Evolutionary conservation across 2,329 filamentous ascomycete genomes (phyloP), one percentile per base, ranked within the genome.

Genomic region (Trichoderma koningiopsis): DNA sequence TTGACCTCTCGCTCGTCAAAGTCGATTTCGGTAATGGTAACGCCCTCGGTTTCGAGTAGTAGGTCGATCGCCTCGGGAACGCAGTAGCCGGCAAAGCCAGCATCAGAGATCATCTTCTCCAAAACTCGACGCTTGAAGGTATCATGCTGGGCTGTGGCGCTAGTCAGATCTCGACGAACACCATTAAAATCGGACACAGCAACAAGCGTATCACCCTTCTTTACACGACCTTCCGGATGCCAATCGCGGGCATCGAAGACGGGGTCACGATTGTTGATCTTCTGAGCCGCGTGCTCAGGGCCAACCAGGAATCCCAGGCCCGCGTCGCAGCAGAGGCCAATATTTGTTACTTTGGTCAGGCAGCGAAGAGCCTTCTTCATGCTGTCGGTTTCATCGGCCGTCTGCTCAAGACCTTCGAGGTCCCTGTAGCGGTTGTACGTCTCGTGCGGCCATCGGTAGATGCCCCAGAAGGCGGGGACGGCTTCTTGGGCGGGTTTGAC

Each of bases 241-340:
- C 76, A 76, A 49, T 77, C 72, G 40, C 74, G 71, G 3, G 72
- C 73, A 31, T 75, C 72, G 70, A 83, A 83, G n/a, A 83, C 76
- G 3, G 79, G 75, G 19, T 78, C 76, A 6, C 72, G 76, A 40
- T 72, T 70, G 1, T 79, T 80, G 22, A 81, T 78, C 58, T 85
- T 80, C 24, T 85, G 80, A 6, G 81, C 80, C 57, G 84, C 84
- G 22, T 83, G 79, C 75, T 91, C 89, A 1, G 89, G 87, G 0
- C 89, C 89, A 58, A 81, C 81, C 13, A 92, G 82, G 83, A 89
- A 92, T 13, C 91, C 91, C 47, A 92, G 81, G 11, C 90, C 89
- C 68, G 85, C 89, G 74, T 91, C 88, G 52, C 91, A 84, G 22
- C 88, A 91, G 4, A 93, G 78, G 0, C 87, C 90, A n/a, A 93